These are phyloP conservation scores for Leishmania tropica DNA, from an alignment of 208 protist genomes.

Conservation along the genomic window DNA sequence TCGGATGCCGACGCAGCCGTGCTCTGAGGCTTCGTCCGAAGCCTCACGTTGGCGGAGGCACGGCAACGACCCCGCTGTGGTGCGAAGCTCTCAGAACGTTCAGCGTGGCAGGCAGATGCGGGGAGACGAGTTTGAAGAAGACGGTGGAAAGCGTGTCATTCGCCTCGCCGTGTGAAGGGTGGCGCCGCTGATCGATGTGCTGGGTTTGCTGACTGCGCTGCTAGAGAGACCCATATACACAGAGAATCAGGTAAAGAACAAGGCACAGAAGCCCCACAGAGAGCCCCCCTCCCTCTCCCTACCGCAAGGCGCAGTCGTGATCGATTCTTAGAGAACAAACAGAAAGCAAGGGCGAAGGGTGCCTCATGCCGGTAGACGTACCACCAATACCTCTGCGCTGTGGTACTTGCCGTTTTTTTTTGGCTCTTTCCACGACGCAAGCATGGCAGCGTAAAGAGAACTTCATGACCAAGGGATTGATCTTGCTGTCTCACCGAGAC, in stretches of 20 bases:
- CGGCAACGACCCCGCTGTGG: slow-evolving; percentile 32
- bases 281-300: background rate
- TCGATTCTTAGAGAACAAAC: background rate
- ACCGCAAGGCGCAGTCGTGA: background rate
- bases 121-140: background rate
- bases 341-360: background rate
- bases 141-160: background rate
- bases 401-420: background rate
- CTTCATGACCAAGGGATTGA: background rate
- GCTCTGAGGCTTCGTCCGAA: background rate
- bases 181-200: background rate
- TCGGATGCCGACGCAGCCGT: background rate
- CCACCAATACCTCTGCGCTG: background rate
- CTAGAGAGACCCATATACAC: background rate
- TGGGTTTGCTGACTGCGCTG: background rate
- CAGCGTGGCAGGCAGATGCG: slow-evolving; percentile 16
- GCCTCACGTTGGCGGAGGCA: slow-evolving; percentile 22
- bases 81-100: slow-evolving; percentile 30
- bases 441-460: background rate
- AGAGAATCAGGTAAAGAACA: background rate
- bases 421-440: background rate
- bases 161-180: background rate
- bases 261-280: background rate
- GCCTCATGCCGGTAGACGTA: background rate
- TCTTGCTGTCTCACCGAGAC: background rate